These are phyloP conservation scores for Lagenaria siceraria DNA, from an alignment of 306 rosid species.

Conservation along the genomic window DNA sequence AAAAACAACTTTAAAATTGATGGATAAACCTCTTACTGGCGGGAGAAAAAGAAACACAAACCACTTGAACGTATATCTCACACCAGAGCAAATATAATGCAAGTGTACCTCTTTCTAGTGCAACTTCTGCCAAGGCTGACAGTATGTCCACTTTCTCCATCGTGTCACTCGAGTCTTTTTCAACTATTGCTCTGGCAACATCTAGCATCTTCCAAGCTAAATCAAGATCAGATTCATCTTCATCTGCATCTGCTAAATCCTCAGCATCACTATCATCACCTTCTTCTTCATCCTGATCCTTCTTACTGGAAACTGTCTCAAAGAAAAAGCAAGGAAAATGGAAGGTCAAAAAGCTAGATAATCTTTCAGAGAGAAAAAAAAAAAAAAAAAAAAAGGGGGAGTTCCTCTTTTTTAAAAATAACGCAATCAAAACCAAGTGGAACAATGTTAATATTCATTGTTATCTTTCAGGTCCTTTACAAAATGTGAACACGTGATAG, in stretches of 20 bases:
- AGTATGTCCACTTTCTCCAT: constrained; percentile 84
- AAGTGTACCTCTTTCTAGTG: constrained; percentile 72
- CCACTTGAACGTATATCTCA: not conserved
- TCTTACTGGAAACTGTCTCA: constrained; percentile 40
- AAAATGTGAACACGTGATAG: not conserved
- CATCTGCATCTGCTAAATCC: constrained; percentile 73
- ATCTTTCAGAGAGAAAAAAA: not conserved
- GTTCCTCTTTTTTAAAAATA: not conserved
- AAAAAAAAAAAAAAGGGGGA: too few relatives aligned
- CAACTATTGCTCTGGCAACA: constrained; percentile 89
- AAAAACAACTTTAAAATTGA: not conserved
- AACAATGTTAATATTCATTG: not conserved
- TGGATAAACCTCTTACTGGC: not conserved
- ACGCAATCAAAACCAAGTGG: not conserved
- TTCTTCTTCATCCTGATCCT: constrained; percentile 47
- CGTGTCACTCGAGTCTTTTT: constrained; percentile 61
- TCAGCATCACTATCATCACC: constrained; percentile 56
- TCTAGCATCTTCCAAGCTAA: constrained; percentile 99
- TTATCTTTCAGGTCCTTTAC: not conserved
- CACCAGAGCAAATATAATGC: not conserved
- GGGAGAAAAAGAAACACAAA: not conserved
- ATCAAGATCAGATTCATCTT: constrained; percentile 89
- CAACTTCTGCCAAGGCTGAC: constrained; percentile 85
- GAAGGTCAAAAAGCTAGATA: not conserved
- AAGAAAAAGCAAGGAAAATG: not conserved